Conservation (phyloP, 768 basidiomycete genomes). For the Tylopilus balloui region DNA sequence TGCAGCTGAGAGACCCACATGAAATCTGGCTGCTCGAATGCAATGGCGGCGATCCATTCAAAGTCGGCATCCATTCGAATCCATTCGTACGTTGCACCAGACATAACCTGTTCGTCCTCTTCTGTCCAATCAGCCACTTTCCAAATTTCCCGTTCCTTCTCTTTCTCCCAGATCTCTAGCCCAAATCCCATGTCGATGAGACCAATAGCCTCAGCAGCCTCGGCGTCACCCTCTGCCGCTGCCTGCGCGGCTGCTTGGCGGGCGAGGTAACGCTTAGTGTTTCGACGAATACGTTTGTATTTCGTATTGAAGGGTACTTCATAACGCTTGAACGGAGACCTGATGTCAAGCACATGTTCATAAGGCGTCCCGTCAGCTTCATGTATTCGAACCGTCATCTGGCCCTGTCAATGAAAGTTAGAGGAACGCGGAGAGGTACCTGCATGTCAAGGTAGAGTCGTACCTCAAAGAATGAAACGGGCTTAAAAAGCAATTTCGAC, state of each 20-base stretch:
- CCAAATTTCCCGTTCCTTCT: slow-evolving; percentile 89
- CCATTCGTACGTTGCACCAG: slow-evolving; percentile 98
- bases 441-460: slow-evolving; percentile 11
- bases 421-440: background rate
- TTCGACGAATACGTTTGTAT: slow-evolving; percentile 92
- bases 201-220: slow-evolving; percentile 90
- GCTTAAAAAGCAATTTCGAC: slow-evolving; percentile 64
- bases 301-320: slow-evolving; percentile 99
- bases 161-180: slow-evolving; percentile 93
- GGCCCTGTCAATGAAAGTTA: slow-evolving; percentile 51
- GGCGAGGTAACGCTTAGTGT: slow-evolving; percentile 93
- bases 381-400: slow-evolving; percentile 98
- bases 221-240: slow-evolving; percentile 86
- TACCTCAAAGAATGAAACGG: slow-evolving; percentile 88
- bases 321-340: slow-evolving; percentile 82
- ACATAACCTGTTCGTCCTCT: slow-evolving; percentile 91
- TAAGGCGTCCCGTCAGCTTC: slow-evolving; percentile 99
- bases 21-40: slow-evolving; percentile 94
- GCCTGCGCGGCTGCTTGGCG: slow-evolving; percentile 90
- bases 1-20: slow-evolving; percentile 98
- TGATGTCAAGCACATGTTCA: slow-evolving; percentile 94
- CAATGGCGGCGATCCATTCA: slow-evolving; percentile 94
- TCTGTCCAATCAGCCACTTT: slow-evolving; percentile 98
- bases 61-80: slow-evolving; percentile 98
- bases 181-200: slow-evolving; percentile 95